These are phyloP conservation scores for Orbilia quercus DNA, from an alignment of 2,329 filamentous ascomycete species.

Conservation along the genomic window DNA sequence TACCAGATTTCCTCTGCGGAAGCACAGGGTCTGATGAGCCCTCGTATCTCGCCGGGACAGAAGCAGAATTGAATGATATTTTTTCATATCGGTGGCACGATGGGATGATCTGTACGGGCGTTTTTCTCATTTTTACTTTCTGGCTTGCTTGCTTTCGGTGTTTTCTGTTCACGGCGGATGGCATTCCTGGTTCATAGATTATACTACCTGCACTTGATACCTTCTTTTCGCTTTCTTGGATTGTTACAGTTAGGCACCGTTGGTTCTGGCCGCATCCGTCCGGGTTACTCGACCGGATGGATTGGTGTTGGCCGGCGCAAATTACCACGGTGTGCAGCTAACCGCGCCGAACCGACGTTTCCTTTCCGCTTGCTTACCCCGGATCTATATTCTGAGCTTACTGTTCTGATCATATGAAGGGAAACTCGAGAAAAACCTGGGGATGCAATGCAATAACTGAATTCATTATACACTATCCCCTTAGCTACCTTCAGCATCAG, in stretches of 20 bases:
- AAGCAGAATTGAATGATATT: background rate
- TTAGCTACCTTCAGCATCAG: too few species aligned
- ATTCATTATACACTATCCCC: too few species aligned
- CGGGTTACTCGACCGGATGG: background rate
- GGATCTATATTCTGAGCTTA: constrained; percentile 3
- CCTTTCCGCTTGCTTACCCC: background rate
- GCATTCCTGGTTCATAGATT: background rate
- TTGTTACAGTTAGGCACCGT: background rate
- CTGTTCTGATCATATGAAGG: background rate
- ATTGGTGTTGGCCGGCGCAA: constrained; percentile 2
- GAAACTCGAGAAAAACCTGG: background rate
- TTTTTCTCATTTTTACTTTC: background rate
- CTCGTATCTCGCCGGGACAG: constrained; percentile 33
- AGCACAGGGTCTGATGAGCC: constrained; percentile 28
- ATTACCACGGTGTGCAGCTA: constrained; percentile 11
- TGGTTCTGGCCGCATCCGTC: background rate
- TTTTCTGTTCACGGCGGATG: background rate
- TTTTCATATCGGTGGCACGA: background rate
- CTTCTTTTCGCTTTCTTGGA: background rate
- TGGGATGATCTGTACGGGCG: background rate
- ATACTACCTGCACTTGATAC: too few species aligned
- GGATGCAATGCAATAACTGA: background rate
- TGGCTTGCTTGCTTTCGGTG: background rate
- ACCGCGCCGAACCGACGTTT: constrained; percentile 17
- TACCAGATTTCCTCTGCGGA: constrained; percentile 23